phyloP scores from a whole-genome alignment of 768 basidiomycete species.

The Amylocystis lapponica region DNA sequence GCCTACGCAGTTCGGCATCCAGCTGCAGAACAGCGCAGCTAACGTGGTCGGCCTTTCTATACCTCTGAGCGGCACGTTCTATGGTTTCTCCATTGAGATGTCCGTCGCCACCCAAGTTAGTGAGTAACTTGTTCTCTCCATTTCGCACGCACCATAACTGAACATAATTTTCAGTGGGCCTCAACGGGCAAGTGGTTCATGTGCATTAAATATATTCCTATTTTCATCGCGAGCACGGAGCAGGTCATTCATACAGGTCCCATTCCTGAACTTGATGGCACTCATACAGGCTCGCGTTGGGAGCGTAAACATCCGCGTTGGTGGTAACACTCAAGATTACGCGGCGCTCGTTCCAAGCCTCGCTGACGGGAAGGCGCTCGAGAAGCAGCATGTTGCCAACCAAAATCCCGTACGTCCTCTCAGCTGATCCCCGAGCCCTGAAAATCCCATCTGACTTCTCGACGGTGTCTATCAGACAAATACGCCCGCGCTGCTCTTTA shows the following conservation, averaged over 20 bases:
- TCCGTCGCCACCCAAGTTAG: constrained; percentile 63
- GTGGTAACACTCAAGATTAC: constrained; percentile 51
- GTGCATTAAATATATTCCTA: constrained; percentile 13
- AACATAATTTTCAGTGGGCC: constrained; percentile 37
- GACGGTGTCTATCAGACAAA: constrained; percentile 33
- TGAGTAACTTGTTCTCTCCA: constrained; percentile 32
- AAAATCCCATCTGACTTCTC: constrained; percentile 37
- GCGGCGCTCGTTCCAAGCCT: constrained; percentile 42
- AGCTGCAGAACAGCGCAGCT: constrained; percentile 24
- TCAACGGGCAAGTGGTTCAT: constrained; percentile 37
- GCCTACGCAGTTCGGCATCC: constrained; percentile 38
- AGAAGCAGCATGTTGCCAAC: constrained; percentile 38
- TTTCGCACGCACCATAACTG: not conserved
- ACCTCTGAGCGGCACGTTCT: constrained; percentile 47
- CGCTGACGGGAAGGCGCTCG: constrained; percentile 42
- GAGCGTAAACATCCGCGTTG: constrained; percentile 33
- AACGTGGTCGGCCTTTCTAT: constrained; percentile 33
- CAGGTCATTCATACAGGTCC: constrained; percentile 43
- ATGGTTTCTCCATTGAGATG: constrained; percentile 74
- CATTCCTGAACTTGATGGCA: constrained; percentile 46
- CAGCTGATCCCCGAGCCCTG: constrained; percentile 38
- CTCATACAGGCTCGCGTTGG: constrained; percentile 40
- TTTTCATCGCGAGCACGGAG: constrained; percentile 2
- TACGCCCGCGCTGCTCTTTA: constrained; percentile 46
- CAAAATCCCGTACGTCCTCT: constrained; percentile 37